Percentiles rank a stretch among this genome's conserved stretches.
phyloP scores from a whole-genome alignment of 768 basidiomycete species.

The Pulveroboletus sp. region DNA sequence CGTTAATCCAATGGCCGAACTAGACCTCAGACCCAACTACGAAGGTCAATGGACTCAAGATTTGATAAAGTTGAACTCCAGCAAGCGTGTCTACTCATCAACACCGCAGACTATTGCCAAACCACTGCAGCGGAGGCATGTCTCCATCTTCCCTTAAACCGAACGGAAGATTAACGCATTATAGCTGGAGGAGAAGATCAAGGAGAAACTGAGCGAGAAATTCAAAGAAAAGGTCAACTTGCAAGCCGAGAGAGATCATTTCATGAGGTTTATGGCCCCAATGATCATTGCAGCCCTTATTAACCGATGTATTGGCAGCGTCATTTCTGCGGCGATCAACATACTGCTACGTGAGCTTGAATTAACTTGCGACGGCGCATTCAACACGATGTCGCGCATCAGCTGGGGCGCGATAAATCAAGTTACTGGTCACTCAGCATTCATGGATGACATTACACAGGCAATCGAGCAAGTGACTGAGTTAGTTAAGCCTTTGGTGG shows the following conservation, averaged over 20 bases:
- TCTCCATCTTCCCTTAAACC: neutral
- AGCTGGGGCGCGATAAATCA: conserved; percentile 76
- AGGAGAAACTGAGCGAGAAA: conserved; percentile 70
- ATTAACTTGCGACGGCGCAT: conserved; percentile 70
- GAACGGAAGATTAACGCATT: neutral
- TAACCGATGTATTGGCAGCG: conserved; percentile 39
- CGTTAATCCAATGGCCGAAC: conserved; percentile 1
- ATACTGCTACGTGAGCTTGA: conserved; percentile 84
- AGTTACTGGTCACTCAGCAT: conserved; percentile 83
- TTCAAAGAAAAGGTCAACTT: conserved; percentile 78
- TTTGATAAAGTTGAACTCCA: conserved; percentile 70
- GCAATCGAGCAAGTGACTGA: conserved; percentile 75
- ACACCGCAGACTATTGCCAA: conserved; percentile 97
- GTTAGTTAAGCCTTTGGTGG: conserved; percentile 71
- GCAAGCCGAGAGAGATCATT: conserved; percentile 82
- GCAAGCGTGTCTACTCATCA: conserved; percentile 85
- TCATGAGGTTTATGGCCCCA: conserved; percentile 61
- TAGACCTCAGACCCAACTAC: conserved; percentile 41
- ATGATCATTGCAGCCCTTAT: neutral
- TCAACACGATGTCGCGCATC: conserved; percentile 69
- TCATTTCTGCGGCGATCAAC: conserved; percentile 78
- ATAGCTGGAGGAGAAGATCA: conserved; percentile 90
- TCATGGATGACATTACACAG: conserved; percentile 70
- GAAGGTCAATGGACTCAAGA: conserved; percentile 77
- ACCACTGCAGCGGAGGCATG: conserved; percentile 81